These are phyloP conservation scores for Triticum turgidum DNA, from an alignment of 176 grass and related monocot species.

Conservation along the genomic window DNA sequence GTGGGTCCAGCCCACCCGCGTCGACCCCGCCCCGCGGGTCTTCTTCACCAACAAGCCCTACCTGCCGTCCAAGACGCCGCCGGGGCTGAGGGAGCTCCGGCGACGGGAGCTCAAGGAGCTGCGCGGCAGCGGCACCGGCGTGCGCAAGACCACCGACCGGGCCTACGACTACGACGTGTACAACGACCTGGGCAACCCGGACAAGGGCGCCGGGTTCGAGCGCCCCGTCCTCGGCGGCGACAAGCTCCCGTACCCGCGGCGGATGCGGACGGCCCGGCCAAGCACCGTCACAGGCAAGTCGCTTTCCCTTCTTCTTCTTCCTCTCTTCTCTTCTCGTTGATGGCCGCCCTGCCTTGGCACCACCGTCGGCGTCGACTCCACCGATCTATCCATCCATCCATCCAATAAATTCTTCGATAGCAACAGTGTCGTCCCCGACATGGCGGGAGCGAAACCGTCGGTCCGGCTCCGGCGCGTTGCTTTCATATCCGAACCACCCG, in stretches of 20 bases:
- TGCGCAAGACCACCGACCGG: constrained; percentile 55
- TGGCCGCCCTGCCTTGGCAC: background rate
- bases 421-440: constrained; percentile 25
- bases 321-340: too few relatives aligned
- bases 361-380: background rate
- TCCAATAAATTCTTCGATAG: constrained; percentile 30
- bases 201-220: constrained; percentile 61
- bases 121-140: constrained; percentile 54
- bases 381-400: background rate
- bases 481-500: constrained; percentile 37
- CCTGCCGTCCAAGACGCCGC: constrained; percentile 78
- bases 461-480: constrained; percentile 16
- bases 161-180: constrained; percentile 78
- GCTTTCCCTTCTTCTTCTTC: background rate
- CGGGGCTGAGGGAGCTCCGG: constrained; percentile 62
- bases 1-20: constrained; percentile 64
- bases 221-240: constrained; percentile 69
- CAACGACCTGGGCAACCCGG: constrained; percentile 84
- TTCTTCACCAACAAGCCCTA: constrained; percentile 94
- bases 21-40: constrained; percentile 41
- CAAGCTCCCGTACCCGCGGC: constrained; percentile 72
- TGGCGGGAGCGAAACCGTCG: constrained; percentile 26
- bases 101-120: constrained; percentile 54
- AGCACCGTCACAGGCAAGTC: constrained; percentile 56
- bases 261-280: constrained; percentile 64